Percentiles rank a stretch among this genome's conserved stretches.
Evolutionary conservation across 371 early-diverging fungal genomes (phyloP).

Genomic region (Saksenaea vasiformis): DNA sequence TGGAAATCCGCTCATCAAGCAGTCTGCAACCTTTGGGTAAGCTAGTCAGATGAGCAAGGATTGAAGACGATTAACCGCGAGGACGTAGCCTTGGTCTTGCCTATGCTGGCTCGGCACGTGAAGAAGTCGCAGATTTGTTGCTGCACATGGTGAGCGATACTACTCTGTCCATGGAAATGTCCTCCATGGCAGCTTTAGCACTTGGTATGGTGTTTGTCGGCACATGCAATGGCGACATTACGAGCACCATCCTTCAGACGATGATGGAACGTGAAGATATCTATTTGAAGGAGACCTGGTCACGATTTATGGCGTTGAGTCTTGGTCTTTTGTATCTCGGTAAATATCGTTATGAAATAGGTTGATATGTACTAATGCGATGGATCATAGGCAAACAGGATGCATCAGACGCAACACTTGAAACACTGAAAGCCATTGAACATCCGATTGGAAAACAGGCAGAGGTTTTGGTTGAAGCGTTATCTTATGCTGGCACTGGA

Average conservation of each 20-base stretch:
- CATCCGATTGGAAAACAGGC: slow-evolving; percentile 90
- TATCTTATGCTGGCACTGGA: slow-evolving; percentile 92
- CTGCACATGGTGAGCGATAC: slow-evolving; percentile 86
- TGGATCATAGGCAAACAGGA: slow-evolving; percentile 78
- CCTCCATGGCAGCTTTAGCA: slow-evolving; percentile 88
- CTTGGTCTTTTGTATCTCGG: slow-evolving; percentile 85
- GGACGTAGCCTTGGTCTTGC: slow-evolving; percentile 85
- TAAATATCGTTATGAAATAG: slow-evolving; percentile 11
- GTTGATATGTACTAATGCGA: not conserved
- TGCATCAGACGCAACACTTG: slow-evolving; percentile 86
- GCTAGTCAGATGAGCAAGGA: slow-evolving; percentile 6
- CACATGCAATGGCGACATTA: slow-evolving; percentile 89
- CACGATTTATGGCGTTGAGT: slow-evolving; percentile 92
- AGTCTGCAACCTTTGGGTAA: slow-evolving; percentile 75
- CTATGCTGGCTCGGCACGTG: slow-evolving; percentile 90
- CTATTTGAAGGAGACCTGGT: slow-evolving; percentile 81
- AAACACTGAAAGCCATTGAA: slow-evolving; percentile 93
- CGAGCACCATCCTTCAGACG: slow-evolving; percentile 89
- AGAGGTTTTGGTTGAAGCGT: slow-evolving; percentile 83
- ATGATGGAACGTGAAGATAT: slow-evolving; percentile 93
- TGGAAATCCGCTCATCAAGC: slow-evolving; percentile 47
- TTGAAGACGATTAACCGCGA: not conserved
- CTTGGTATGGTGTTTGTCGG: slow-evolving; percentile 94
- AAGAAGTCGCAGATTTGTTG: slow-evolving; percentile 83
- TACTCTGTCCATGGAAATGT: slow-evolving; percentile 84